phyloP scores from a whole-genome alignment of 441 rosid genomes.

The Pelargonium myrrhifolium region DNA sequence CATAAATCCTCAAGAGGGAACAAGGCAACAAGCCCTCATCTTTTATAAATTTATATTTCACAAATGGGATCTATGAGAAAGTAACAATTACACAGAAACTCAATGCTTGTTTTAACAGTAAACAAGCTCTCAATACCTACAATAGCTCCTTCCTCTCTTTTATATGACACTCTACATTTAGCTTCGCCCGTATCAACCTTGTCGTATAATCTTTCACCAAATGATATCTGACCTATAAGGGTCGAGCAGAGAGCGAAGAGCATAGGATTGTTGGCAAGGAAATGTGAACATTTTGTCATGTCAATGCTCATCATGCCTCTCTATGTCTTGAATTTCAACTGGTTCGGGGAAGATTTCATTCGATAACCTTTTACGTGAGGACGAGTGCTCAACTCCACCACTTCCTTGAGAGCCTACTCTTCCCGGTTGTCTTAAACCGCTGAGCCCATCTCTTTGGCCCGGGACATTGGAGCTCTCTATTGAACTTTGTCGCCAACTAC shows the following conservation, averaged over 20 bases:
- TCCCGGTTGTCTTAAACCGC: constrained; percentile 54
- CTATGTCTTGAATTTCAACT: constrained; percentile 34
- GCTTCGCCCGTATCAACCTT: too few relatives aligned
- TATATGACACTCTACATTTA: too few relatives aligned
- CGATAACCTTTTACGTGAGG: constrained; percentile 58
- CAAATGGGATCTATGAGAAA: background rate
- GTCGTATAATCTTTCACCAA: too few relatives aligned
- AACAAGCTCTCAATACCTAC: background rate
- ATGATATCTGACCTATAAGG: too few relatives aligned
- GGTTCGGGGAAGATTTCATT: constrained; percentile 86
- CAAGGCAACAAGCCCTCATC: background rate
- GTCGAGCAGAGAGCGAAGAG: too few relatives aligned
- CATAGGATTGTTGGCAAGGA: too few relatives aligned
- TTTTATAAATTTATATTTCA: background rate
- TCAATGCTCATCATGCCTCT: constrained; percentile 35
- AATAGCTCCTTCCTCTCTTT: background rate
- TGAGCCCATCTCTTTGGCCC: constrained; percentile 27
- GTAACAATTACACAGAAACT: background rate
- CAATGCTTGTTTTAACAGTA: background rate
- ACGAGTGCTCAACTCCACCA: constrained; percentile 52
- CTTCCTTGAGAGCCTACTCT: constrained; percentile 70
- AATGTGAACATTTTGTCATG: too few relatives aligned
- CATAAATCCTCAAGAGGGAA: background rate
- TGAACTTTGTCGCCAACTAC: constrained; percentile 84
- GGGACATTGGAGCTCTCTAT: constrained; percentile 45